Conservation (phyloP, 106 monocot genomes). For the Apostasia ramifera region DNA sequence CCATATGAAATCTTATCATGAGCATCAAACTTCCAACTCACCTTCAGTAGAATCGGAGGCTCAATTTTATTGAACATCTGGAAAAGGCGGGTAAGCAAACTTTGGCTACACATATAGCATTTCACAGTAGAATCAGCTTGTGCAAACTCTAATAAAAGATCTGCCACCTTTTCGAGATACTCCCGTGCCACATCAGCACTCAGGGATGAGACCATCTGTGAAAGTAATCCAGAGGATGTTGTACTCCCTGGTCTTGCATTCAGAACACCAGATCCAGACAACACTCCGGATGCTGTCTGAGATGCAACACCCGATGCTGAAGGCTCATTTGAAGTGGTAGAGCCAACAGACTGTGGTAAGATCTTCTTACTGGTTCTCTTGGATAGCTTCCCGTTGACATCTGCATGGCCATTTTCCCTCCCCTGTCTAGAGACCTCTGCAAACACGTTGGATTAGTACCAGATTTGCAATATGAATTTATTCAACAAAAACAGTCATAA, state of each 20-base stretch:
- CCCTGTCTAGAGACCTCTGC: constrained; percentile 61
- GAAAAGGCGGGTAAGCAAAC: constrained; percentile 60
- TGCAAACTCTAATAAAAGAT: constrained; percentile 38
- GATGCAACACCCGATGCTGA: constrained; percentile 54
- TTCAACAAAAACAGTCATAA: too few species aligned
- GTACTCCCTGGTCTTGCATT: constrained; percentile 70
- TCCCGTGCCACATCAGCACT: constrained; percentile 70
- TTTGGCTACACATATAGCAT: constrained; percentile 65
- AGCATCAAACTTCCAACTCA: constrained; percentile 2
- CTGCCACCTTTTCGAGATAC: constrained; percentile 65
- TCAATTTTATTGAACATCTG: constrained; percentile 79
- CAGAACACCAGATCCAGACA: constrained; percentile 70
- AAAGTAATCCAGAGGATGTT: constrained; percentile 59
- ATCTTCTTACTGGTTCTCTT: constrained; percentile 31
- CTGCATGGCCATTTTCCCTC: constrained; percentile 36
- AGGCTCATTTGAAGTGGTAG: constrained; percentile 41
- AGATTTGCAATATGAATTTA: too few species aligned
- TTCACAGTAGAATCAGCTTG: constrained; percentile 60
- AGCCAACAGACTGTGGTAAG: constrained; percentile 14
- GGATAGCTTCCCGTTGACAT: constrained; percentile 19
- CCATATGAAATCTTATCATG: background rate
- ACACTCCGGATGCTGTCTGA: constrained; percentile 56
- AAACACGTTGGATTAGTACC: background rate
- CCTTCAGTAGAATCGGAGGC: constrained; percentile 69
- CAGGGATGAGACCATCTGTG: constrained; percentile 57